Evolutionary conservation across 2,329 filamentous ascomycete genomes (phyloP), one percentile per base, ranked within the genome.

Genomic region (Didymosphaeria variabile): DNA sequence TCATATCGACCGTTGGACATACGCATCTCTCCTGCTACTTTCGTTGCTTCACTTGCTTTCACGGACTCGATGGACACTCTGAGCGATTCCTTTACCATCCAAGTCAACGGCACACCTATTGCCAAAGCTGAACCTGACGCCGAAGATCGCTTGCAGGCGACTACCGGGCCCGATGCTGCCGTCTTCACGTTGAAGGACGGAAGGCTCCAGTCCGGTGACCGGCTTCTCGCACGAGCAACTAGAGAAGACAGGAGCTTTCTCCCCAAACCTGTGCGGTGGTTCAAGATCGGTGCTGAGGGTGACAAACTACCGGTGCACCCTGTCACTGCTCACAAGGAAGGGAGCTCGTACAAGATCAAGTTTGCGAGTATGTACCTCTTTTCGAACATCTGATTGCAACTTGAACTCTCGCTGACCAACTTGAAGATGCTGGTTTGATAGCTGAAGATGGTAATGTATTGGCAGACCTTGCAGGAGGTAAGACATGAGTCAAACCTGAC

Each of bases 221-320:
- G 63, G 60, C 55, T 67, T 38, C 64, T 70, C n/a, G 67, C 59
- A 44, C 66, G 69, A 46, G 32, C 52, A 49, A 23, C 50, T 17
- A 49, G 46, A 38, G 69, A 71, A 47, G 57, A 71, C 46, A 65
- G 69, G 19, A 69, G 66, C 59, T 58, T 67, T 31, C 32, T 44
- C 10, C 69, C 69, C n/a, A 71, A 71, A 59, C 54, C 54, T 34
- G 66, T 71, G 19, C 65, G 40, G 19, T 71, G 69, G 69, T 71
- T 66, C 66, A 70, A 69, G 55, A 57, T 53, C 3, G 53, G 45
- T 13, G 53, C 38, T 6, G 66, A 68, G 12, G 63, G 52, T 12
- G 55, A 60, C 17, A 51, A 49, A 17, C 23, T 50, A 32, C 58
- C 42, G 7, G 58, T 67, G 5, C 56, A 64, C n/a, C 61, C 65